Conservation (phyloP, 192 early-diverging fungal genomes). For the Phycomyces blakesleeanus region DNA sequence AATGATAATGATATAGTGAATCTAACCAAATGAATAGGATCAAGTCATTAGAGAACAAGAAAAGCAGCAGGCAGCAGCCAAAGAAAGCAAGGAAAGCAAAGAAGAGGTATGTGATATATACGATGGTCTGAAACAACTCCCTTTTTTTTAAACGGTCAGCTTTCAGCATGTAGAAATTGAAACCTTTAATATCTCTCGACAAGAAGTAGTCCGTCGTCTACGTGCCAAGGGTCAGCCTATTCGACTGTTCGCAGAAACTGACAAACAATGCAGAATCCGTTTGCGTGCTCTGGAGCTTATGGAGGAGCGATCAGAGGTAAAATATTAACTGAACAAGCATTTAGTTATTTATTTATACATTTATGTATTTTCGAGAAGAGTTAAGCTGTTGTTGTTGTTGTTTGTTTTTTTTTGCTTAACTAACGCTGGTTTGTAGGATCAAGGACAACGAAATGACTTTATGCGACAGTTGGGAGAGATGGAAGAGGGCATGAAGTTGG, state of each 20-base stretch:
- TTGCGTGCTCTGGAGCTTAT: slow-evolving; percentile 76
- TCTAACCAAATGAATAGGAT: background rate
- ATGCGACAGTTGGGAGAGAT: slow-evolving; percentile 76
- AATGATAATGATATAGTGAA: background rate
- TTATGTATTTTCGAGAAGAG: too few species aligned
- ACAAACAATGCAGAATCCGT: slow-evolving; percentile 71
- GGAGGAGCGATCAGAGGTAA: slow-evolving; percentile 68
- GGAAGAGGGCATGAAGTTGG: slow-evolving; percentile 73
- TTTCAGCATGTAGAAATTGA: slow-evolving; percentile 24
- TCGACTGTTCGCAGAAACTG: slow-evolving; percentile 87
- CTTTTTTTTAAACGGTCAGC: background rate
- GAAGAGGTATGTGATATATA: slow-evolving; percentile 14
- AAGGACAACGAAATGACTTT: slow-evolving; percentile 93
- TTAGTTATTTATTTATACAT: too few species aligned
- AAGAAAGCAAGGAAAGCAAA: slow-evolving; percentile 13
- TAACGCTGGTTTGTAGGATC: slow-evolving; percentile 4
- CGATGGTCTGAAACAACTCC: background rate
- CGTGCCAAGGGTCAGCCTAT: slow-evolving; percentile 87
- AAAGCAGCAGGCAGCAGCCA: slow-evolving; percentile 17
- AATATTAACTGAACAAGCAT: too few species aligned
- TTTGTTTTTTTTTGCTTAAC: too few species aligned
- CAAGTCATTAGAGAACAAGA: slow-evolving; percentile 22
- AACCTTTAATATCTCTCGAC: slow-evolving; percentile 58
- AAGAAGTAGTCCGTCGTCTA: slow-evolving; percentile 78
- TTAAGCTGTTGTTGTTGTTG: too few species aligned